Conservation (phyloP, 2,329 filamentous ascomycete genomes). For the Bretziella fagacearum region DNA sequence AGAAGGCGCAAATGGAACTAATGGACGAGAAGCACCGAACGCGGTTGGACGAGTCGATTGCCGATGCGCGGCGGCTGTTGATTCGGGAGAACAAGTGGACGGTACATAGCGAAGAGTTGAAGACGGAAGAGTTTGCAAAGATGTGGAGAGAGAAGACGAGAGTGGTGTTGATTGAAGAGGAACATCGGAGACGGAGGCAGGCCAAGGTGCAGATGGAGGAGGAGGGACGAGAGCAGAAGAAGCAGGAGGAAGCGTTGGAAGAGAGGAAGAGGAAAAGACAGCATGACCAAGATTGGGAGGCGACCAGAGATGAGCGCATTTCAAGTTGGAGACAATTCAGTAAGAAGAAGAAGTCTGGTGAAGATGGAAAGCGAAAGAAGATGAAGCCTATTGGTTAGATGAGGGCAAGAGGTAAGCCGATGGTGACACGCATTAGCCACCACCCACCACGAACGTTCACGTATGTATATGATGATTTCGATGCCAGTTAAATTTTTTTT, state of each 20-base stretch:
- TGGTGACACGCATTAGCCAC: not conserved
- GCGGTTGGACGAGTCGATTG: conserved; percentile 81
- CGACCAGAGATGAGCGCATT: conserved; percentile 77
- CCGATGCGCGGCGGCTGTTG: conserved; percentile 84
- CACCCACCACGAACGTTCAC: not conserved
- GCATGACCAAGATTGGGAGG: conserved; percentile 90
- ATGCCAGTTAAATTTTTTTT: not conserved
- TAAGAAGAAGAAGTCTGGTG: conserved; percentile 45
- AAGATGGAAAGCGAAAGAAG: conserved; percentile 45
- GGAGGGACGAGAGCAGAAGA: conserved; percentile 75
- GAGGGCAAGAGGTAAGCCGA: not conserved
- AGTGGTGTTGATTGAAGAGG: conserved; percentile 81
- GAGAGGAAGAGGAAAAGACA: conserved; percentile 72
- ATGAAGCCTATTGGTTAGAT: conserved; percentile 42
- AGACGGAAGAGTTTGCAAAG: conserved; percentile 64
- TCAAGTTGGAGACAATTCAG: conserved; percentile 88
- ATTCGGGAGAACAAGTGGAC: conserved; percentile 92
- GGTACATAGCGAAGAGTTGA: conserved; percentile 70
- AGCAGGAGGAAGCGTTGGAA: conserved; percentile 71
- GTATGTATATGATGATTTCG: conserved; percentile 5
- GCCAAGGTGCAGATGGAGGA: conserved; percentile 92
- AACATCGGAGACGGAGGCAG: conserved; percentile 67
- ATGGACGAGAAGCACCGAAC: conserved; percentile 87
- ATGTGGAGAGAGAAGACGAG: conserved; percentile 85
- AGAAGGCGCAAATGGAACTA: conserved; percentile 80